These are phyloP conservation scores for Coffea eugenioides DNA, from an alignment of 257 asterid species.

Conservation along the genomic window DNA sequence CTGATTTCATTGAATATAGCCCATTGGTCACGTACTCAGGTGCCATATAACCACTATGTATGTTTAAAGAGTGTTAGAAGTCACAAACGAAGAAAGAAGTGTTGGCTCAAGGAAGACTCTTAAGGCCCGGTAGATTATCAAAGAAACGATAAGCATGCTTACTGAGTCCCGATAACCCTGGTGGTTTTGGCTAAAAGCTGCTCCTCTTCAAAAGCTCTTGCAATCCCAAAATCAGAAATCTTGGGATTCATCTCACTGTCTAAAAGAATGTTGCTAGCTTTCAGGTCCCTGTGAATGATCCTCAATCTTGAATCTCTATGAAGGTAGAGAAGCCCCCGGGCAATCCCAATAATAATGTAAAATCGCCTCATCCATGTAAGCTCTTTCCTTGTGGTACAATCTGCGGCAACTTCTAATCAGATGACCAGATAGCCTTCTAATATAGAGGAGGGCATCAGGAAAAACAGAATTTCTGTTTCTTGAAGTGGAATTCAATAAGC, in stretches of 20 bases:
- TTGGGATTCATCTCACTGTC: constrained; percentile 34
- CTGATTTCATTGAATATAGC: constrained; percentile 39
- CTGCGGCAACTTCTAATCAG: background rate
- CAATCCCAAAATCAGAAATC: constrained; percentile 37
- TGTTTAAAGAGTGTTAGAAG: too few species aligned
- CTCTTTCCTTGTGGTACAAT: background rate
- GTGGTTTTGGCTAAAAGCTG: constrained; percentile 10
- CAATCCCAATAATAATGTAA: constrained; percentile 30
- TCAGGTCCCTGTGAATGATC: constrained; percentile 38
- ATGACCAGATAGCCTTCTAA: too few species aligned
- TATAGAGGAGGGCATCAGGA: too few species aligned
- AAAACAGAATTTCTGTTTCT: background rate
- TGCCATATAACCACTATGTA: constrained; percentile 42
- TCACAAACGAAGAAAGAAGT: background rate
- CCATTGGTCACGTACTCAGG: constrained; percentile 40
- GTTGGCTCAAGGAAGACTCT: background rate
- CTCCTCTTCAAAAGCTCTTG: constrained; percentile 11
- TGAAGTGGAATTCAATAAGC: background rate
- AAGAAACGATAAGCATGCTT: background rate
- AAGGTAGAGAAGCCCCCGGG: constrained; percentile 38
- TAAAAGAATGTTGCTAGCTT: constrained; percentile 33
- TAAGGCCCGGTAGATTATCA: background rate
- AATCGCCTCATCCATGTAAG: constrained; percentile 26
- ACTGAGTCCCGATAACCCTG: constrained; percentile 21
- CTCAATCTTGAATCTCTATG: constrained; percentile 42